Base-by-base conservation (phyloP, 2,329 filamentous ascomycete genomes). In the Magnaporthiopsis incrustans region DNA sequence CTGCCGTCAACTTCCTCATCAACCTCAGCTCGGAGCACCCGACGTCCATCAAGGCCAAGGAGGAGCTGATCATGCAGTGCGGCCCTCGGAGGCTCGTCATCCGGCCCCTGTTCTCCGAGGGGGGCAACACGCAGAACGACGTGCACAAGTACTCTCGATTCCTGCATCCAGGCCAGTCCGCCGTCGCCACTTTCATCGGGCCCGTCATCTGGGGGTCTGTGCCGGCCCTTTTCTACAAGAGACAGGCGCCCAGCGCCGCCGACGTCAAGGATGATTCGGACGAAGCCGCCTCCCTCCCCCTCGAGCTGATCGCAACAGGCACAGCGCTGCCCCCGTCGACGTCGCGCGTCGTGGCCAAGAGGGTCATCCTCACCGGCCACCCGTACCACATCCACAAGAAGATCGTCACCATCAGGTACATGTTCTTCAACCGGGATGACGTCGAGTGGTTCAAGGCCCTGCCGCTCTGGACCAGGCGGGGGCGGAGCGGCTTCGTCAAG, bases 331-430 rank as follows among this genome's bases (percentile, higher is more conserved):
- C 92, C 0, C 91, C 92, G 3, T 89, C 74, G 75, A 93, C 77
- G 73, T 86, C 73, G 71, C 89, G 95, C 56, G 89, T 99, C 64
- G 87, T 99, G 66, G 93, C 94, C 71, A 99, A 99, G 79, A 89
- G 95, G 63, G 88, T 96, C 70, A 91, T 98, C 68, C 83, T 99
- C 65, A 97, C 95, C 0, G 96, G 95, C 22, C 94, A 99, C 74
- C 95, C 96, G 0, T 97, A 92, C 83, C 97, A 99, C 80, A 99
- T 99, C 75, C 92, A 99, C 85, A 97, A 97, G 84, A 92, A 90
- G 77, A 82, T 99, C 30, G 95, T 99, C 66, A 99, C 96, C 0
- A 89, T 99, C 60, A 89, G 95, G 35, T 99, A 99, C 84, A 99
- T 99, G 96, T 99, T 99, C 84, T 99, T 99, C 86, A 96, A 94